Evolutionary conservation across 208 protist genomes (phyloP), one percentile per base, ranked within the genome.

Genomic region (Wallacemonas sp.): DNA sequence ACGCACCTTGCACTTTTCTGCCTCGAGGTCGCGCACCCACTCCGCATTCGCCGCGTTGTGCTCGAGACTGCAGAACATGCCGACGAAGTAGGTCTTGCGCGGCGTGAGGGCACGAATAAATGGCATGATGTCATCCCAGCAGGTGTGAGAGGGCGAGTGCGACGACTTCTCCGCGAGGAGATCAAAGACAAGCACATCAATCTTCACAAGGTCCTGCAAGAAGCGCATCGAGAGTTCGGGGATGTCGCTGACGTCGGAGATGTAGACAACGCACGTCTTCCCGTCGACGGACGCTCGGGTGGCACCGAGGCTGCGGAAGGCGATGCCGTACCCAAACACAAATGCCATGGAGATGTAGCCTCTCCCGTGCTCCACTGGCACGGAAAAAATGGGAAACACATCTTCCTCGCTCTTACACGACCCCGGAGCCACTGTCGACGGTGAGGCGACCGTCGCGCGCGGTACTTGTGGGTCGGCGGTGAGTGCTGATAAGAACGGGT

Each of bases 41-140:
- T 59, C 30, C 19, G 8, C 34, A 41, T 96, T 96, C 8, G 76
- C 62, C 27, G 19, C 21, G 27, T 82, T 19, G 63, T 95, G 83
- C 71, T 87, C 77, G 2, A 96, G 38, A 44, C 77, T 81, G 69
- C 90, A 96, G 48, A 87, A 96, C 90, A 93, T 96, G 0, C 87
- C 90, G 24, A 92, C 80, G 54, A 76, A 80, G 68, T 90, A 93
- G 17, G 71, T 70, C 17, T 61, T 59, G 22, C 41, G 50, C 13
- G 90, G 90, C 0, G 75, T 69, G 3, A 92, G 69, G 21, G 10
- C 29, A 17, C 57, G 66, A 12, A 93, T 63, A 32, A 88, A 69
- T 33, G 72, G 71, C 39, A 91, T 72, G 3, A 81, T 63, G 41
- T 93, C 85, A 44, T 95, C 87, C 48, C 78, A 82, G 62, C 90